These are phyloP conservation scores for Powellomyces hirtus DNA, from an alignment of 192 early-diverging fungal species.

Conservation along the genomic window DNA sequence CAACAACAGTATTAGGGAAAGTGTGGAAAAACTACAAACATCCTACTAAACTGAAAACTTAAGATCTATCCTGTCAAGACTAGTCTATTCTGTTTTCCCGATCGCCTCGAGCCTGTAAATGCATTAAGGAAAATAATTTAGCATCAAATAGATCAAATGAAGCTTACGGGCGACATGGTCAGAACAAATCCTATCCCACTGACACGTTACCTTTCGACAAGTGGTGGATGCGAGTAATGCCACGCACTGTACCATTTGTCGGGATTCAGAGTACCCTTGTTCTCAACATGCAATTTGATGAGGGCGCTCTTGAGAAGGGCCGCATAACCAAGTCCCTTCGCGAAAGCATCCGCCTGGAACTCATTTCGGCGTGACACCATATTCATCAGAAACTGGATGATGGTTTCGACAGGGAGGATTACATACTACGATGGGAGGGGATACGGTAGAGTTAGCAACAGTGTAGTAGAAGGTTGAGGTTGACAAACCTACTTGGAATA, in stretches of 20 bases:
- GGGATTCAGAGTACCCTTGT: conserved; percentile 81
- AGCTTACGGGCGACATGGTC: too few relatives aligned
- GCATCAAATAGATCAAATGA: too few relatives aligned
- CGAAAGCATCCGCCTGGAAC: conserved; percentile 91
- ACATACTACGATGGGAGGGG: conserved; percentile 44
- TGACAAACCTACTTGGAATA: conserved; percentile 80
- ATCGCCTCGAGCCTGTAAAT: conserved; percentile 56
- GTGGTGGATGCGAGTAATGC: conserved; percentile 88
- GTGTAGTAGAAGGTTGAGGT: too few relatives aligned
- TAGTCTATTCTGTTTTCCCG: conserved; percentile 39
- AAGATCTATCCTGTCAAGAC: too few relatives aligned
- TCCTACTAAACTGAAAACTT: too few relatives aligned
- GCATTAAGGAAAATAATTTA: too few relatives aligned
- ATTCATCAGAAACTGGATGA: conserved; percentile 75
- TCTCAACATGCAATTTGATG: conserved; percentile 89
- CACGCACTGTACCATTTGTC: conserved; percentile 88
- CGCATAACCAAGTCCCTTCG: conserved; percentile 78
- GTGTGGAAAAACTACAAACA: too few relatives aligned
- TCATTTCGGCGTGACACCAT: conserved; percentile 82
- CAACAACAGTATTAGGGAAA: too few relatives aligned
- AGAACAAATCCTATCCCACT: too few relatives aligned
- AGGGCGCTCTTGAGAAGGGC: conserved; percentile 69
- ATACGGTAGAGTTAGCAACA: too few relatives aligned
- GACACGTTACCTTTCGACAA: conserved; percentile 86
- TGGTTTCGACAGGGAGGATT: conserved; percentile 75